Evolutionary conservation across 2,329 filamentous ascomycete species (phyloP), one percentile per base, ranked within the genome.

Genomic region (Penicillium sumatraense): DNA sequence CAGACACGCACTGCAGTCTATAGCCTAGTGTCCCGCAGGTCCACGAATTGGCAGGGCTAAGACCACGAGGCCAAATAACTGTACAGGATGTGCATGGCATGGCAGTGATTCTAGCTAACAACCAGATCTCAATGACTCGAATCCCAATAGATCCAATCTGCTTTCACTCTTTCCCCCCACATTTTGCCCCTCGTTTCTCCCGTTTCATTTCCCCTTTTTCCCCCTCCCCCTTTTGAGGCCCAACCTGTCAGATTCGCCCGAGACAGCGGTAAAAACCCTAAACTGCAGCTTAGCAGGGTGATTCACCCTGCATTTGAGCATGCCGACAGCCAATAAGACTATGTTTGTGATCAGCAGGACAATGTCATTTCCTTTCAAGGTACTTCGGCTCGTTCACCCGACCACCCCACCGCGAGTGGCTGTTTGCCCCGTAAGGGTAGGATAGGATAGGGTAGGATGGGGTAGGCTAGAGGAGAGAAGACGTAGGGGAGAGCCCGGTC

Each of bases 71-170:
- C 18, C 44, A 48, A n/a, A 38, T 26, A 41, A 51, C 10, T n/a
- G 47, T 23, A 51, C n/a, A n/a, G n/a, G n/a, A n/a, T 33, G 46
- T 49, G 45, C 44, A 47, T 38, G 23, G 45, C 44, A 47, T 38
- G 23, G 40, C 35, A 27, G 31, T 20, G 51, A 35, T 44, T 45
- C 40, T 57, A 54, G 53, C 27, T 53, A 48, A 53, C 45, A 49
- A 57, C 54, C 57, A 50, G 45, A 55, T 59, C 54, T 54, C 45
- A 54, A 57, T 54, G 31, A 47, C n/a, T 45, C 33, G 16, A 44
- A 26, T 40, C 24, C n/a, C 33, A 36, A 31, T 26, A 18, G 42
- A 47, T 53, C n/a, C 40, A 51, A 44, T 33, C 8, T 27, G 36
- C 45, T 29, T n/a, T n/a, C n/a, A n/a, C n/a, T n/a, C n/a, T n/a